Evolutionary conservation across 495 filamentous ascomycete species (phyloP).

Genomic region (Venustampulla echinocandica): DNA sequence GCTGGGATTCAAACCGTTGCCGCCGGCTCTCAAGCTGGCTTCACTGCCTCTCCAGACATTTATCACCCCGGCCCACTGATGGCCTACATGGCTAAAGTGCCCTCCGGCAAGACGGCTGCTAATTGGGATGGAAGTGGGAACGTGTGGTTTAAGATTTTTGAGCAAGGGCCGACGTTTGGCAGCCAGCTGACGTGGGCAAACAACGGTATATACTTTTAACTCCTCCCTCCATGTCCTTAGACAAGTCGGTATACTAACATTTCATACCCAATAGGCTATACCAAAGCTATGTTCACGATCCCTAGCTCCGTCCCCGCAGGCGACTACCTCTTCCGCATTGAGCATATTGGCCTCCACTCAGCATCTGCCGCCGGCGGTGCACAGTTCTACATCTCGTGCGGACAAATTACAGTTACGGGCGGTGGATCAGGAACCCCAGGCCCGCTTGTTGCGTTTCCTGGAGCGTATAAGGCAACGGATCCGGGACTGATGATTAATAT

Average conservation of each 20-base stretch:
- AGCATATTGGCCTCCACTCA: constrained; percentile 52
- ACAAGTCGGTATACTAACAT: constrained; percentile 19
- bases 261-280: constrained; percentile 15
- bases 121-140: constrained; percentile 42
- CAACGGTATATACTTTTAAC: constrained; percentile 6
- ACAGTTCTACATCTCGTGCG: constrained; percentile 51
- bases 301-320: constrained; percentile 44
- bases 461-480: constrained; percentile 45
- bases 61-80: constrained; percentile 54
- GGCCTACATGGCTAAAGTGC: constrained; percentile 48
- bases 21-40: constrained; percentile 44
- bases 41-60: constrained; percentile 40
- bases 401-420: constrained; percentile 48
- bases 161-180: constrained; percentile 32
- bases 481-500: constrained; percentile 41
- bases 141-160: constrained; percentile 50
- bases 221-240: neutral
- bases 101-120: constrained; percentile 32
- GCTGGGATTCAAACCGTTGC: constrained; percentile 31
- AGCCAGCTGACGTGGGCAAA: constrained; percentile 19
- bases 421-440: constrained; percentile 39
- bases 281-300: constrained; percentile 33
- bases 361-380: constrained; percentile 34
- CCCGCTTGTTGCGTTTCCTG: constrained; percentile 42
- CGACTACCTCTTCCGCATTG: constrained; percentile 53